These are phyloP conservation scores for Tricholoma hemisulphureum DNA, from an alignment of 768 basidiomycete species.

Conservation along the genomic window DNA sequence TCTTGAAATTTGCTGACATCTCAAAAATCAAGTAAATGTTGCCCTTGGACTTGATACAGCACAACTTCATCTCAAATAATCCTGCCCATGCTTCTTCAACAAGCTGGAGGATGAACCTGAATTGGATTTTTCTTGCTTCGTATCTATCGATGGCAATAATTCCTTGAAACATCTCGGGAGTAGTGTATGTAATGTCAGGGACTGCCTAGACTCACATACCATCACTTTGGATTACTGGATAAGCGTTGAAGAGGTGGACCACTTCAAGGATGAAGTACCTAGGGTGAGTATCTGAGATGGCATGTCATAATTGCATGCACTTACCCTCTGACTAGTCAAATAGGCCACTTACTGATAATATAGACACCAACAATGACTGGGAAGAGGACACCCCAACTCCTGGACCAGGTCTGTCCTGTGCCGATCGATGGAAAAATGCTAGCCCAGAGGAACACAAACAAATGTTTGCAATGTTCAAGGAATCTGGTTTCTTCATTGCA, in stretches of 20 bases:
- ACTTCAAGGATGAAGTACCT: constrained; percentile 2
- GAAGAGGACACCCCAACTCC: neutral
- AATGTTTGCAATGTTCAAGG: constrained; percentile 35
- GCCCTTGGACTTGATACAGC: neutral
- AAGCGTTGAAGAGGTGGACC: neutral
- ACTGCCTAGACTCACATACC: neutral
- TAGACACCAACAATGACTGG: constrained; percentile 14
- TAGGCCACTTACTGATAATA: neutral
- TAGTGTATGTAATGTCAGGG: neutral
- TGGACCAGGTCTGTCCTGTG: neutral
- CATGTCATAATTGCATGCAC: constrained; percentile 30
- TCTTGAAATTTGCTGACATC: constrained; percentile 2
- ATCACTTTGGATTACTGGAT: neutral
- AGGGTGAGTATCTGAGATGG: neutral
- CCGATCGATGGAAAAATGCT: neutral
- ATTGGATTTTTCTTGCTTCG: neutral
- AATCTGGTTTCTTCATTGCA: constrained; percentile 37
- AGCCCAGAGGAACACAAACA: neutral
- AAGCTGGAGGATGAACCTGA: neutral
- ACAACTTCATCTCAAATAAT: neutral
- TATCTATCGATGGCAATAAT: neutral
- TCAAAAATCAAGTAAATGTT: neutral
- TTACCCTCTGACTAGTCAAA: constrained; percentile 20
- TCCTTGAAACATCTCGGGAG: neutral
- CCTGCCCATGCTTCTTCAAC: neutral